These are phyloP conservation scores for Fagus sylvatica DNA, from an alignment of 306 rosid species.

Conservation along the genomic window DNA sequence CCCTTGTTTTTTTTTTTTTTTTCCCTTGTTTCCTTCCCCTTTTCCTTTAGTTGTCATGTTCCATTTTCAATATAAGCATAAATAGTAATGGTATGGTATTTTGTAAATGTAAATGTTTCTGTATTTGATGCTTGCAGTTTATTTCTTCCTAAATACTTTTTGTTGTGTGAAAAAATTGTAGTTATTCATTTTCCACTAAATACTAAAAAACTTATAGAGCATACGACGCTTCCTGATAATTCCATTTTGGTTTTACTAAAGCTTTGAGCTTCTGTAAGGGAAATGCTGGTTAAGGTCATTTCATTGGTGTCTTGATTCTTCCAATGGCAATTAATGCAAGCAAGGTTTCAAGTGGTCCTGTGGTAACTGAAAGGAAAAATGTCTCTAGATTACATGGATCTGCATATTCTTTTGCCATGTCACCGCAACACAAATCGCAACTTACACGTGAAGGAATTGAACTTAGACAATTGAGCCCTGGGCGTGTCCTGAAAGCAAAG, in stretches of 20 bases:
- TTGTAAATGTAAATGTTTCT: no score
- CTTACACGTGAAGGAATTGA: conserved; percentile 42
- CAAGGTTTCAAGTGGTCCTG: conserved; percentile 64
- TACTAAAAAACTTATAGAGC: neutral
- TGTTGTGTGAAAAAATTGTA: conserved; percentile 2
- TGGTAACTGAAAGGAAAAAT: conserved; percentile 44
- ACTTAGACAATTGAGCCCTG: conserved; percentile 38
- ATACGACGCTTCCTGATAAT: conserved; percentile 16
- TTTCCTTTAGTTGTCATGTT: neutral
- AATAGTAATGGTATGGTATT: no score
- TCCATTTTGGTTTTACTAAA: conserved; percentile 30
- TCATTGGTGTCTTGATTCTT: conserved; percentile 34
- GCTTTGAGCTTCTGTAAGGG: conserved; percentile 39
- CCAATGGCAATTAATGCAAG: conserved; percentile 66
- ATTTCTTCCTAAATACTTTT: no score
- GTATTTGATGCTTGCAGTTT: no score
- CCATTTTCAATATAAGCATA: neutral
- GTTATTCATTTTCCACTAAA: neutral
- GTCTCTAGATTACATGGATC: conserved; percentile 45
- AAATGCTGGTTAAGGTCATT: conserved; percentile 32
- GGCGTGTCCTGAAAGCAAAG: conserved; percentile 32
- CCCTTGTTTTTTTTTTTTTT: no score
- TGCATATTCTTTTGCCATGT: conserved; percentile 37
- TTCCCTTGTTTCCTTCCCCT: no score
- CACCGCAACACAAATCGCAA: conserved; percentile 48